Evolutionary conservation across 345 rosid species (phyloP), one percentile per base, ranked within the genome.

Genomic region (Lepidium africanum): DNA sequence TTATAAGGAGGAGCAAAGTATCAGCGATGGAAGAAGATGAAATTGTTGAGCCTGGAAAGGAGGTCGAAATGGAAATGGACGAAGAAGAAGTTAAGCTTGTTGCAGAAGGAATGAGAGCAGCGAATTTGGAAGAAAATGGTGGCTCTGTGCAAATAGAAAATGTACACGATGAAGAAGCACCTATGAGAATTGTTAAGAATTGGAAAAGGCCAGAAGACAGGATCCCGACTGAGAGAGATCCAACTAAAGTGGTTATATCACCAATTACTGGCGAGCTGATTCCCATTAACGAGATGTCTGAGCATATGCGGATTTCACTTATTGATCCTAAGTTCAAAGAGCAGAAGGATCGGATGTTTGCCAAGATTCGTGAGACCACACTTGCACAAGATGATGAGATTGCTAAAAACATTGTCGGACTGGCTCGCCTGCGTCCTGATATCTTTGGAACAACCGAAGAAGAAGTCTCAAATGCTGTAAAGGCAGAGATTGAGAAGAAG

Each of bases 141-240:
- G 75, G 73, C 21, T 83, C 73, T 50, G 58, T 53, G 70, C 80
- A 70, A 78, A 56, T 76, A 33, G 64, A 45, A 25, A 78, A 72
- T 59, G 49, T 72, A 33, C 67, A 62, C 6, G 88, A 83, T 36
- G 97, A 88, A 12, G 97, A 91, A 77, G 81, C 83, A 51, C 97
- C 97, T 10, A 88, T 91, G 91, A 84, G 92, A 71, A 91, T 91
- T 59, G 91, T 88, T 69, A 88, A 81, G 84, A 88, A 91, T 78
- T 91, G 96, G 97, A 91, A 85, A 81, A 88, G 97, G 78, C 97
- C 97, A 17, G 97, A 91, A 71, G 96, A 91, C 48, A 91, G 97
- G 77, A 63, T 88, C 23, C 81, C 84, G 56, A 76, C 86, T 47
- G 96, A 91, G 80, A 86, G 89, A 80, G 97, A 91, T 71, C 86